Evolutionary conservation across 345 rosid genomes (phyloP), one percentile per base, ranked within the genome.

Genomic region (Syzygium grande): DNA sequence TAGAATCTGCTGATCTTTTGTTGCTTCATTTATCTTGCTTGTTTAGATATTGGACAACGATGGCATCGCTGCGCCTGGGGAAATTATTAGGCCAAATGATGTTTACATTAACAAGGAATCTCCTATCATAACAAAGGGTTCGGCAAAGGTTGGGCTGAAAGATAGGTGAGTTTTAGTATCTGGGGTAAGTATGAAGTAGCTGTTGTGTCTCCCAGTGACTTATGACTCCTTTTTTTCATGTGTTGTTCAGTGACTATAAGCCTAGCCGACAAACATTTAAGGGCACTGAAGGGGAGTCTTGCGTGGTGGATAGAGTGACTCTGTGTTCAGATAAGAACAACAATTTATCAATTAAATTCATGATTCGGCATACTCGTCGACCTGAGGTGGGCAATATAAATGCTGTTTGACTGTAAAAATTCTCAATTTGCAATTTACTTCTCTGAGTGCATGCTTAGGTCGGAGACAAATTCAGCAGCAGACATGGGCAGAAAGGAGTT

Each of bases 401-500:
- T 83, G 53, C 52, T 86, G 86, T 34, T 52, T 52, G 30, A 41
- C 9, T 65, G 51, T 43, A 22, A 46, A 25, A n/a, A n/a, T 52
- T 61, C 38, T 84, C 86, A 30, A 73, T 73, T 79, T 85, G 65
- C 52, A 85, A 85, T 87, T 68, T 58, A 85, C 58, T 68, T 59
- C 53, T 77, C 84, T 80, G 49, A 29, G 58, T 86, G 51, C 88
- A 85, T 84, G 25, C 85, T 56, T 85, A 96, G 99, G 91, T 97
- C 87, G 99, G 99, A 84, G 99, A 97, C 93, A 97, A 96, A 89
- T 97, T 97, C 87, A 97, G 99, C 92, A 97, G 99, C 92, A 94
- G 99, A 88, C 99, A 97, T 92, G 99, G 99, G 85, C 99, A 97
- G 90, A 97, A 97, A 92, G 99, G 99, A 94, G 99, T 97, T 4